phyloP scores from a whole-genome alignment of 1,284 basidiomycete genomes.

The Uromyces viciae-fabae region DNA sequence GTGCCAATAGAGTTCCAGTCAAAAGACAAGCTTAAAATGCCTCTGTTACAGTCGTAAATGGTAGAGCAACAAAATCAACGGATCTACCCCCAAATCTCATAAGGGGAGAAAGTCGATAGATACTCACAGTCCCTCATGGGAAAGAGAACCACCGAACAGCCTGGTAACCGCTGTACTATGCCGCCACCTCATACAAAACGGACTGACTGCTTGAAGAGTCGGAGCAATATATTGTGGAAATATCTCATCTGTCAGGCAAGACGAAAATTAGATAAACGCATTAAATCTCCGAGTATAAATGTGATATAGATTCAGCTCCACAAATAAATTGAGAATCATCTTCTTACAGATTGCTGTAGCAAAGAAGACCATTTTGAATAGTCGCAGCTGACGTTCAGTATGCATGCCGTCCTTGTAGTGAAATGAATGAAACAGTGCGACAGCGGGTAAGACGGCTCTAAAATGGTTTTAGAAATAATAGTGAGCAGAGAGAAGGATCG shows the following conservation, averaged over 20 bases:
- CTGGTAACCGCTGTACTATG: conserved; percentile 27
- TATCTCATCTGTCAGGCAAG: conserved; percentile 12
- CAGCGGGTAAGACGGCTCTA: conserved; percentile 33
- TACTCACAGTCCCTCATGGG: conserved; percentile 39
- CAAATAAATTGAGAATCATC: neutral
- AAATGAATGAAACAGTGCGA: conserved; percentile 43
- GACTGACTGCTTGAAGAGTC: conserved; percentile 35
- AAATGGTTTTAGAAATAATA: neutral
- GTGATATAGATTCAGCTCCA: no score
- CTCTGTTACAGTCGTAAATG: neutral
- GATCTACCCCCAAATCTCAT: no score
- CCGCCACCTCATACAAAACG: conserved; percentile 40
- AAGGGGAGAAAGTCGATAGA: neutral
- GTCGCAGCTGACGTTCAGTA: conserved; percentile 15
- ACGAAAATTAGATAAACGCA: neutral
- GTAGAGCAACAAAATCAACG: neutral
- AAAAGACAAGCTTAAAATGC: conserved; percentile 37
- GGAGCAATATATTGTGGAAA: conserved; percentile 45
- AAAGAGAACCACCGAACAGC: conserved; percentile 31
- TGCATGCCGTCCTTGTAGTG: conserved; percentile 24
- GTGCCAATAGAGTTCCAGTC: conserved; percentile 14
- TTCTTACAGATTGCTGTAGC: conserved; percentile 25
- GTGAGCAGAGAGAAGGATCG: neutral
- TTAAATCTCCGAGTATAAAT: neutral
- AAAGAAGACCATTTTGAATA: conserved; percentile 38